Base-by-base conservation (phyloP, 192 early-diverging fungal genomes). In the Coemansia reversa region DNA sequence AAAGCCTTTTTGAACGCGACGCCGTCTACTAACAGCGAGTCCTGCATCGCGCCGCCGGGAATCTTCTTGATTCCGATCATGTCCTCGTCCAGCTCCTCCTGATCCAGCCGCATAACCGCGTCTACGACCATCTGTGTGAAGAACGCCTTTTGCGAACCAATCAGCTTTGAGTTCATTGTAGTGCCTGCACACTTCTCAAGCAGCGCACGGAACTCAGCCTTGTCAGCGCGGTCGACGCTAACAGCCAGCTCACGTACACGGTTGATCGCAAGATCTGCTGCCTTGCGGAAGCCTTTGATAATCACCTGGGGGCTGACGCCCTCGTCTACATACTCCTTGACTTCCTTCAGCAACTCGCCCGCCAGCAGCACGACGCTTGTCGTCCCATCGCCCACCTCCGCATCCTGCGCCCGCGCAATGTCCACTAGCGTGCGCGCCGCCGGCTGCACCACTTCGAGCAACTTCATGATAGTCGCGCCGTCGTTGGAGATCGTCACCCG, bases 1-100 rank as follows among this genome's bases (percentile, higher is more conserved):
- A 99, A 99, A 14, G 95, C 96, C 85, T 99, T 99, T 74, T 99
- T 99, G 85, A 99, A 99, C 14, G 97, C 97, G 56, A 99, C 97
- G 69, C 97, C 97, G 58, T 95, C 88, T 45, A 99, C 79, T 64
- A 97, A 84, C 25, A 95, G 57, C n/a, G 95, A 98, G 69, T 99
- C 97, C 86, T 97, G 92, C 94, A 99, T 95, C 25, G 91, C 97
- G 53, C 97, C 97, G 70, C 97, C 97, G 33, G 95, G 88, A 42
- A 98, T 88, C 86, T 93, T 95, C 84, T 99, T 99, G 75, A 99
- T 92, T 49, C 97, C 97, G 72, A 99, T 99, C 88, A 99, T 85
- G 64, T 85, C 86, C 83, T 99, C 95, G 84, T 96, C 92, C 66
- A 99, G 84, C 58, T 93, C 90, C 7, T 93, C 93, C 81, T 97